Evolutionary conservation across 306 rosid genomes (phyloP).

Genomic region (Abrus pulchellus): DNA sequence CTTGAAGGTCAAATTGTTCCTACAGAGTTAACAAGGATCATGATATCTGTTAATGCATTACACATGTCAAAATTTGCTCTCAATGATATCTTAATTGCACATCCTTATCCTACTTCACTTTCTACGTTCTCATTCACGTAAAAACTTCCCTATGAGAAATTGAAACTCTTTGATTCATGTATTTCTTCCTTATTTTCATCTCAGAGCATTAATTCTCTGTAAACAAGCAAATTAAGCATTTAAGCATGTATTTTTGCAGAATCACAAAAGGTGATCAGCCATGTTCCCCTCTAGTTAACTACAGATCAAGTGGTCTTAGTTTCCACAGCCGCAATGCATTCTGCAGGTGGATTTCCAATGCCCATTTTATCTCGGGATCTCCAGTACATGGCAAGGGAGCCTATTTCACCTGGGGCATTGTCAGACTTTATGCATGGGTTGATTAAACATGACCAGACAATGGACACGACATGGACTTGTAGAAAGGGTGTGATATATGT

Average conservation of each 20-base stretch:
- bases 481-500: slow-evolving; percentile 69
- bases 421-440: slow-evolving; percentile 70
- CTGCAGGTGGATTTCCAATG: slow-evolving; percentile 89
- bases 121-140: slow-evolving; percentile 88
- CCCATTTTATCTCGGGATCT: slow-evolving; percentile 77
- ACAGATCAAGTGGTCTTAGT: slow-evolving; percentile 94
- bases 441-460: slow-evolving; percentile 57
- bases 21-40: slow-evolving; percentile 71
- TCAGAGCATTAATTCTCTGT: not conserved
- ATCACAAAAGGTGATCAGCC: slow-evolving; percentile 61
- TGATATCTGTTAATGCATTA: slow-evolving; percentile 59
- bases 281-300: slow-evolving; percentile 59
- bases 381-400: slow-evolving; percentile 96
- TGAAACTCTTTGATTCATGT: slow-evolving; percentile 2
- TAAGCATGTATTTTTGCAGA: slow-evolving; percentile 56
- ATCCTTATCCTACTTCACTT: slow-evolving; percentile 89
- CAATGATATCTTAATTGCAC: slow-evolving; percentile 82
- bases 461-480: slow-evolving; percentile 68
- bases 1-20: slow-evolving; percentile 65
- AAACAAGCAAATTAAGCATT: slow-evolving; percentile 25
- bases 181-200: slow-evolving; percentile 14
- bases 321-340: slow-evolving; percentile 94
- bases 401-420: slow-evolving; percentile 59
- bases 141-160: slow-evolving; percentile 24
- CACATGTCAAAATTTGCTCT: slow-evolving; percentile 72